Conservation (phyloP, 1,284 basidiomycete species). For the Thecaphora frezii region DNA sequence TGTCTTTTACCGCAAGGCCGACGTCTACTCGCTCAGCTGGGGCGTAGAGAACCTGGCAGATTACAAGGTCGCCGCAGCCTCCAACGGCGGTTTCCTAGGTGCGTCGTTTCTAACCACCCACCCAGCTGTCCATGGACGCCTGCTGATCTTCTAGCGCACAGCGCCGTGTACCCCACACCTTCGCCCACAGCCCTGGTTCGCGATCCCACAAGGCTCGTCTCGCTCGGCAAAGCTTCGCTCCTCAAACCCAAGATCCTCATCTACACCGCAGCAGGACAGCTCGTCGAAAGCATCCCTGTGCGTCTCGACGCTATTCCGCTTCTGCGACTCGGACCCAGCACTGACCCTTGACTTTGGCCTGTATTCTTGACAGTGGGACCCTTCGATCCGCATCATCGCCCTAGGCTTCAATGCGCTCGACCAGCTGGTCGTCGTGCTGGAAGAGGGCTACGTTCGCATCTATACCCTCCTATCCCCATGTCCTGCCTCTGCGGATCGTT, state of each 20-base stretch:
- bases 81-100: slow-evolving; percentile 87
- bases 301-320: not conserved
- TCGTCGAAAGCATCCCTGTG: slow-evolving; percentile 59
- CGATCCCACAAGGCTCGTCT: slow-evolving; percentile 77
- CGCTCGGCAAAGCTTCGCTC: slow-evolving; percentile 69
- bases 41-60: slow-evolving; percentile 78
- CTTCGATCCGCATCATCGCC: slow-evolving; percentile 69
- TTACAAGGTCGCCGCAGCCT: slow-evolving; percentile 77
- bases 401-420: slow-evolving; percentile 83
- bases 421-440: slow-evolving; percentile 79
- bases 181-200: slow-evolving; percentile 75
- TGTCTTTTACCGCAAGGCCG: slow-evolving; percentile 67
- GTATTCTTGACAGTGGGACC: slow-evolving; percentile 71
- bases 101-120: too few species aligned
- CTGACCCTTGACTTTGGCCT: slow-evolving; percentile 15
- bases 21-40: slow-evolving; percentile 80
- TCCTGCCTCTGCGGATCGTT: slow-evolving; percentile 7
- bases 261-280: slow-evolving; percentile 62
- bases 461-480: slow-evolving; percentile 70
- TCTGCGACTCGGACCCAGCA: not conserved
- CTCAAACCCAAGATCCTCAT: slow-evolving; percentile 68
- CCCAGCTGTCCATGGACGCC: too few species aligned
- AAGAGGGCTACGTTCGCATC: slow-evolving; percentile 85
- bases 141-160: too few species aligned
- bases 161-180: not conserved